These are phyloP conservation scores for Forsythia viridissima DNA, from an alignment of 257 asterid genomes.

Conservation along the genomic window DNA sequence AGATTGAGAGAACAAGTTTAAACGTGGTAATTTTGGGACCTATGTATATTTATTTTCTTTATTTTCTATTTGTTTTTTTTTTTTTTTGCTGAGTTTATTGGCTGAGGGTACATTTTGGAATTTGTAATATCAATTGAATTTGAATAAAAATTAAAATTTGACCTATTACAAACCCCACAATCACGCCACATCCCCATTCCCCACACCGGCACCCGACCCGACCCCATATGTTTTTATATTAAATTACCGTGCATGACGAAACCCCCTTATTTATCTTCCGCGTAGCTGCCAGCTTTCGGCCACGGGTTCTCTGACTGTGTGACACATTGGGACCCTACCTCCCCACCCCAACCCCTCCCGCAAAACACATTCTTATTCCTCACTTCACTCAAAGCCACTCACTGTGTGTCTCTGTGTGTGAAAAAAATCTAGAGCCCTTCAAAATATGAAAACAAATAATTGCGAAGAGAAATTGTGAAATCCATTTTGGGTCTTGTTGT, in stretches of 20 bases:
- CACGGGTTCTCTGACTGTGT: neutral
- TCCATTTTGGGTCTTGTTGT: neutral
- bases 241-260: constrained; percentile 23
- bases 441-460: constrained; percentile 2
- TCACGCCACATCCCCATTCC: neutral
- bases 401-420: neutral
- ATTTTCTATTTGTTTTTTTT: no score
- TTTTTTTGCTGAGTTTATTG: no score
- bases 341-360: constrained; percentile 1
- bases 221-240: neutral
- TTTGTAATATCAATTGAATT: neutral
- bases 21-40: no score
- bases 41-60: no score
- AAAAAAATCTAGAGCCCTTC: constrained; percentile 9
- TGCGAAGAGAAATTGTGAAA: neutral
- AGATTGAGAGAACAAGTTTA: no score
- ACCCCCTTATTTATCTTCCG: constrained; percentile 45
- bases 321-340: constrained; percentile 4
- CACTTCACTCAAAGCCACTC: constrained; percentile 32
- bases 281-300: constrained; percentile 66
- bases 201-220: neutral
- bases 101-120: neutral
- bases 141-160: neutral
- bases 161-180: neutral
- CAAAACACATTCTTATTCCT: constrained; percentile 37